A percentile compares a stretch with the other conserved stretches of the same genome.
Evolutionary conservation across 305 asterid genomes (phyloP).

Genomic region (Salvia sclarea): DNA sequence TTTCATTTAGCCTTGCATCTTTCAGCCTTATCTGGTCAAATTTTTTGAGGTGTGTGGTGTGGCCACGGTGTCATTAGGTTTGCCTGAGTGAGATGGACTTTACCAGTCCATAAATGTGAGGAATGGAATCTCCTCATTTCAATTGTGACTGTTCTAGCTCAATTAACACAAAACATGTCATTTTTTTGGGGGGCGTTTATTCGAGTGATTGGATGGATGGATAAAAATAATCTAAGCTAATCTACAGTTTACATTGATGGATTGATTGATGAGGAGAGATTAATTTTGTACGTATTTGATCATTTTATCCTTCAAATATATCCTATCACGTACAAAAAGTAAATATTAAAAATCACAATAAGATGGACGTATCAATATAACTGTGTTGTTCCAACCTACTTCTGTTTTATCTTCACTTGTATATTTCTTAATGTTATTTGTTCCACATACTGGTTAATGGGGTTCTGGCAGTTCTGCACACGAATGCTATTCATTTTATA

Average conservation of each 20-base stretch:
- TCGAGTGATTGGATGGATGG: too few species aligned
- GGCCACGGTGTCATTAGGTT: neutral
- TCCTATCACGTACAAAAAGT: neutral
- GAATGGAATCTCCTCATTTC: neutral
- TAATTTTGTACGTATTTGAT: too few species aligned
- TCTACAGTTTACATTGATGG: too few species aligned
- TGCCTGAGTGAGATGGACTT: neutral
- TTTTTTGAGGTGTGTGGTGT: neutral
- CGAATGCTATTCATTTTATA: neutral
- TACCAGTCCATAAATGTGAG: neutral
- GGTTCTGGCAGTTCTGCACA: neutral
- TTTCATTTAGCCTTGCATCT: neutral
- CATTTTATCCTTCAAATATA: too few species aligned
- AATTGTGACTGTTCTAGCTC: neutral
- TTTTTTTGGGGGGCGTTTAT: too few species aligned
- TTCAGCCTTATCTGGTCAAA: neutral
- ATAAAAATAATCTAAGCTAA: too few species aligned
- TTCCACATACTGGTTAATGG: neutral
- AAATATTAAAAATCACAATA: neutral
- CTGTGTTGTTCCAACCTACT: neutral
- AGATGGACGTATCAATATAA: neutral
- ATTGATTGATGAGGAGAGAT: too few species aligned
- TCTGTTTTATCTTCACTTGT: neutral
- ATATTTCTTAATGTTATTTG: neutral
- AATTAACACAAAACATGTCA: neutral